These are phyloP conservation scores for Tricholoma saponaceum DNA, from an alignment of 768 basidiomycete species.

Conservation along the genomic window DNA sequence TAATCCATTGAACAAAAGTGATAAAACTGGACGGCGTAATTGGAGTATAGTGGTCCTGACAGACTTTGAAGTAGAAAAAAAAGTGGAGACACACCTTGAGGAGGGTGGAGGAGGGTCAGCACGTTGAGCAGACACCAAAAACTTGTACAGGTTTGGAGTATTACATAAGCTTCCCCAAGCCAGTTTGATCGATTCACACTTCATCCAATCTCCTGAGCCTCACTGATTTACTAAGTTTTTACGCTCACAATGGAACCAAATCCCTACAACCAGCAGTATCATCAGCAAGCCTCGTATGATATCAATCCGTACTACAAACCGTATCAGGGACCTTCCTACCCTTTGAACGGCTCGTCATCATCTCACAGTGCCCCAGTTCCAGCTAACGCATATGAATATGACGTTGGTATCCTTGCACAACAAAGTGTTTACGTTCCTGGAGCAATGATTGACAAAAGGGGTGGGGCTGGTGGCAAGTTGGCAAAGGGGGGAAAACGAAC, in stretches of 20 bases:
- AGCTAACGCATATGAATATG: constrained; percentile 89
- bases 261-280: constrained; percentile 43
- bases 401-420: constrained; percentile 86
- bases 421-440: constrained; percentile 92
- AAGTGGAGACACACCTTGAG: constrained; percentile 36
- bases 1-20: not conserved
- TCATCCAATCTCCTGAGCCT: not conserved
- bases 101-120: constrained; percentile 25
- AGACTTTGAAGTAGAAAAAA: not conserved
- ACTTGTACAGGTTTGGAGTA: constrained; percentile 9
- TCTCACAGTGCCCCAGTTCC: constrained; percentile 78
- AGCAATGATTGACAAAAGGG: constrained; percentile 84
- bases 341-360: constrained; percentile 54
- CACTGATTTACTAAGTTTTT: too few species aligned
- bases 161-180: constrained; percentile 20
- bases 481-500: constrained; percentile 89
- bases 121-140: constrained; percentile 18
- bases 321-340: constrained; percentile 71
- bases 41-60: not conserved
- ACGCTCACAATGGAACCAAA: constrained; percentile 39
- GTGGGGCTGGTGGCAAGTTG: constrained; percentile 80
- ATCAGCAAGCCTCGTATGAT: constrained; percentile 46
- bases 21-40: not conserved
- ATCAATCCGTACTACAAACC: constrained; percentile 81
- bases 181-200: too few species aligned